Conservation (phyloP, 352 stramenopile genomes). For the Globisporangium nodosum region DNA sequence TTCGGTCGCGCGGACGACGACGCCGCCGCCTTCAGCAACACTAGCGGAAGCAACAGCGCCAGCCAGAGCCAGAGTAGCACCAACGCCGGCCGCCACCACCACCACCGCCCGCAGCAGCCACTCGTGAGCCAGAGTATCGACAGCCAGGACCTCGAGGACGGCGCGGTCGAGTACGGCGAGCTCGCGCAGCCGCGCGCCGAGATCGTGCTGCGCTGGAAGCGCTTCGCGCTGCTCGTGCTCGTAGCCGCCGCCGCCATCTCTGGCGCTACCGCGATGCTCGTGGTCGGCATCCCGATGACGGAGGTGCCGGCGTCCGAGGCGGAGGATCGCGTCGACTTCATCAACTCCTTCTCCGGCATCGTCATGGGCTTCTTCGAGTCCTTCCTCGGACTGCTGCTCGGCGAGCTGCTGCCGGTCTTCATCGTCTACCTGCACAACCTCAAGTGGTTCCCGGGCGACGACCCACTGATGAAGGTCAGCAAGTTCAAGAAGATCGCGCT, state of each 20-base stretch:
- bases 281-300: conserved; percentile 31
- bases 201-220: conserved; percentile 58
- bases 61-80: background rate
- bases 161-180: too few relatives aligned
- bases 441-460: conserved; percentile 43
- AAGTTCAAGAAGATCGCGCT: conserved; percentile 58
- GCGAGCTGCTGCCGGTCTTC: conserved; percentile 52
- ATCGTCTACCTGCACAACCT: conserved; percentile 62
- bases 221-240: conserved; percentile 42
- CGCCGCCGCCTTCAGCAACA: background rate
- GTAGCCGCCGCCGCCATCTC: conserved; percentile 36
- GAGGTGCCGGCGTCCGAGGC: conserved; percentile 2
- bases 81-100: background rate
- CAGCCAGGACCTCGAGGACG: too few relatives aligned
- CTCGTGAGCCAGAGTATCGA: too few relatives aligned
- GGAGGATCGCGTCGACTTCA: conserved; percentile 22
- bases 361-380: conserved; percentile 60
- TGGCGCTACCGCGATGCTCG: conserved; percentile 28
- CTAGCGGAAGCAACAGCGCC: background rate
- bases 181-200: conserved; percentile 26
- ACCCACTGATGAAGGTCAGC: conserved; percentile 24
- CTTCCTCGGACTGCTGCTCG: conserved; percentile 34
- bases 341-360: conserved; percentile 56
- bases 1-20: too few relatives aligned
- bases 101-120: background rate